Evolutionary conservation across 257 asterid genomes (phyloP).

Genomic region (Solanum paucissectum): DNA sequence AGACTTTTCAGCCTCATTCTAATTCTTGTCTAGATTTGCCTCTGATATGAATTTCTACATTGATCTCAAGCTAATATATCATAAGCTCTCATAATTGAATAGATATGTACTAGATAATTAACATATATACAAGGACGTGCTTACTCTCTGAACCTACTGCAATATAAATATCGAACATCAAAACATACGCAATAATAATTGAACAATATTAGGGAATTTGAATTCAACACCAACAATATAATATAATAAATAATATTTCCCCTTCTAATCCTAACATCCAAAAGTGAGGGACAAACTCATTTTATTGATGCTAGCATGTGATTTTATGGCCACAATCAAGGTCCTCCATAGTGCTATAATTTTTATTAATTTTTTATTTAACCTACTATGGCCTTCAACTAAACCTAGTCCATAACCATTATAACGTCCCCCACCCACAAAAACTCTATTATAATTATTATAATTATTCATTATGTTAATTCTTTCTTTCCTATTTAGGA

Average conservation of each 20-base stretch:
- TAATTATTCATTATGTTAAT: neutral
- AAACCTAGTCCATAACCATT: neutral
- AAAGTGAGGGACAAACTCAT: constrained; percentile 66
- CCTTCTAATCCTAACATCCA: constrained; percentile 27
- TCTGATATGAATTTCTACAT: neutral
- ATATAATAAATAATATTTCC: neutral
- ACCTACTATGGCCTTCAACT: neutral
- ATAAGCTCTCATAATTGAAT: neutral
- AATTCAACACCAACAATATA: neutral
- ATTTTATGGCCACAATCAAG: constrained; percentile 28
- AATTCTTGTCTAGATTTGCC: neutral
- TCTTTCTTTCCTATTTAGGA: constrained; percentile 28
- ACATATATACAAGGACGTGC: neutral
- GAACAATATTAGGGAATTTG: neutral
- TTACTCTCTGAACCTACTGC: neutral
- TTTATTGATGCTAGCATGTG: constrained; percentile 41
- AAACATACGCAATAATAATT: constrained; percentile 16
- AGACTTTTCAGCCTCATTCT: neutral
- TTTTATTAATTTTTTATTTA: constrained; percentile 1
- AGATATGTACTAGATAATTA: rapidly evolving
- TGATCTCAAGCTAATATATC: neutral
- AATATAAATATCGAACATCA: neutral
- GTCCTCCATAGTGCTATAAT: constrained; percentile 14
- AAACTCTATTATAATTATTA: neutral
- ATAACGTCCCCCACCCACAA: neutral